phyloP scores from a whole-genome alignment of 441 rosid genomes.

The Biscutella laevigata region DNA sequence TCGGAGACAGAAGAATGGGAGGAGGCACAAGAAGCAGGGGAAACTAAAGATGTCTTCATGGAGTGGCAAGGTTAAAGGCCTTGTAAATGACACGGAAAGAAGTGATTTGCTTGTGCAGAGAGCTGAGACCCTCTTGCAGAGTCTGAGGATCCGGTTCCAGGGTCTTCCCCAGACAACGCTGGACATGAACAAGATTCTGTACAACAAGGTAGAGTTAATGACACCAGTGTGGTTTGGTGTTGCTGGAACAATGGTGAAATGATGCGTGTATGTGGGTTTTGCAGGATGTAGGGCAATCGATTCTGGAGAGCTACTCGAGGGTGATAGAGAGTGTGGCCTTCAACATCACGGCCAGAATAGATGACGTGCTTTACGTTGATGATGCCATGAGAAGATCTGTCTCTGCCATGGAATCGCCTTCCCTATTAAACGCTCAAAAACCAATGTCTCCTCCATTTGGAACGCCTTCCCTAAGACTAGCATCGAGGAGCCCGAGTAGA shows the following conservation, averaged over 20 bases:
- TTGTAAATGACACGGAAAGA: slow-evolving; percentile 52
- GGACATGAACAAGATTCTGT: slow-evolving; percentile 97
- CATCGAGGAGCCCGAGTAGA: slow-evolving; percentile 62
- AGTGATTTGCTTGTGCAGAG: slow-evolving; percentile 55
- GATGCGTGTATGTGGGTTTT: slow-evolving; percentile 1
- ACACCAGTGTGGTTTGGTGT: not conserved
- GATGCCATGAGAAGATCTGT: slow-evolving; percentile 53
- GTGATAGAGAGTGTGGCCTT: slow-evolving; percentile 97
- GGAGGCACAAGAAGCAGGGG: slow-evolving; percentile 31
- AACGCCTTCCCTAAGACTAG: slow-evolving; percentile 61
- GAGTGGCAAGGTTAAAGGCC: slow-evolving; percentile 92
- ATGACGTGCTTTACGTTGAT: slow-evolving; percentile 79
- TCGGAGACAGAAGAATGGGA: slow-evolving; percentile 70
- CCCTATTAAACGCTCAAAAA: slow-evolving; percentile 69
- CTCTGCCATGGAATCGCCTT: slow-evolving; percentile 46
- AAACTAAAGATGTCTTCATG: slow-evolving; percentile 56
- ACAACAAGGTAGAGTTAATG: slow-evolving; percentile 61
- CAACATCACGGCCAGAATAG: slow-evolving; percentile 90
- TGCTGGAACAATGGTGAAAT: not conserved
- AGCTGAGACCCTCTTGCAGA: slow-evolving; percentile 71
- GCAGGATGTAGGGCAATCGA: slow-evolving; percentile 95
- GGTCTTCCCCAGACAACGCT: slow-evolving; percentile 90
- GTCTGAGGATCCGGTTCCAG: slow-evolving; percentile 73
- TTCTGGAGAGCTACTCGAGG: slow-evolving; percentile 93
- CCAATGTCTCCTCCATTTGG: slow-evolving; percentile 75